Conservation (phyloP, 1,139 yeast species). For the Geotrichum citri-aurantii region DNA sequence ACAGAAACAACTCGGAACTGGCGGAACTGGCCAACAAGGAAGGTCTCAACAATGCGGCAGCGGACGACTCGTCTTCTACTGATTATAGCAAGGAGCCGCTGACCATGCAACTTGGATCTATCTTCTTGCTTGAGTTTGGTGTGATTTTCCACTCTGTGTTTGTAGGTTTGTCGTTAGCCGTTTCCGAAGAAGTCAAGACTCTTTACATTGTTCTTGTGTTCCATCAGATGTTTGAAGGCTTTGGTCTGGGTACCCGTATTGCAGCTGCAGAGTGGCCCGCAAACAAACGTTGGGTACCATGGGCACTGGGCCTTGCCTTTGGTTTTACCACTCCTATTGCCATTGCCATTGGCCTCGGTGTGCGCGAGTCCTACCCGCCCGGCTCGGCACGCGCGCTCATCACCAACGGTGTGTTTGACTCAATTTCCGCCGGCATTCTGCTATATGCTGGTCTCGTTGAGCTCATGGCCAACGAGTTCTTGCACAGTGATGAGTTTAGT, state of each 20-base stretch:
- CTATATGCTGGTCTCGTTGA: slow-evolving; percentile 83
- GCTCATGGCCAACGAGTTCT: slow-evolving; percentile 81
- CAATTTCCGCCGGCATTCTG: slow-evolving; percentile 80
- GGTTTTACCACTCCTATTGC: slow-evolving; percentile 78
- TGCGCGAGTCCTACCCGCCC: slow-evolving; percentile 56
- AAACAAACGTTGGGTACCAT: slow-evolving; percentile 47
- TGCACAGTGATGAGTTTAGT: slow-evolving; percentile 41
- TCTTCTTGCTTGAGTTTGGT: slow-evolving; percentile 71
- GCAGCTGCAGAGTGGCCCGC: slow-evolving; percentile 68
- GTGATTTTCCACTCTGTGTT: slow-evolving; percentile 76
- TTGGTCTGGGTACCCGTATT: slow-evolving; percentile 83
- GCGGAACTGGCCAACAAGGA: neutral
- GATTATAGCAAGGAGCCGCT: slow-evolving; percentile 3
- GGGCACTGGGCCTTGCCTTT: slow-evolving; percentile 54
- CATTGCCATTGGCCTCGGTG: slow-evolving; percentile 82
- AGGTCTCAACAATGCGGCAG: neutral
- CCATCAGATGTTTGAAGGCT: slow-evolving; percentile 91
- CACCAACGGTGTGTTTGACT: slow-evolving; percentile 72
- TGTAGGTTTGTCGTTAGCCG: slow-evolving; percentile 69
- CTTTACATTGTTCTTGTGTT: slow-evolving; percentile 75
- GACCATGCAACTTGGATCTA: slow-evolving; percentile 42
- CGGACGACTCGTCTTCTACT: neutral
- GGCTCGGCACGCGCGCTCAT: slow-evolving; percentile 58
- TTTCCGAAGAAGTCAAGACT: slow-evolving; percentile 64
- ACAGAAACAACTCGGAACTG: slow-evolving; percentile 2